Evolutionary conservation across 192 early-diverging fungal species (phyloP), one percentile per base, ranked within the genome.

Genomic region (Backusella parvicylindrica): DNA sequence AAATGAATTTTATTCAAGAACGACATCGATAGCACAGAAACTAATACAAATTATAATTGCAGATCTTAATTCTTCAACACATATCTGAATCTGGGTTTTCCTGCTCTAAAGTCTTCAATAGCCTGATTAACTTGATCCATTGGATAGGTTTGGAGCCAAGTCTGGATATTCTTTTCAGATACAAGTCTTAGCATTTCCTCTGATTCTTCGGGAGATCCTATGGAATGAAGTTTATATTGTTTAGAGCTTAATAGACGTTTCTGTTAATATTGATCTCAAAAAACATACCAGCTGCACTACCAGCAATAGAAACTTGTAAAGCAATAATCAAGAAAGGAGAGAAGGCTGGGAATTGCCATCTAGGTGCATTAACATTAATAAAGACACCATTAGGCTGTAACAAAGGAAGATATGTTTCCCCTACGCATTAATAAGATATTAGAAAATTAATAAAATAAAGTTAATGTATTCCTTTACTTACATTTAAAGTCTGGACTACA

Each of bases 41-140:
- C 7, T 37, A 37, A 37, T 37, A 5, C 36, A 37, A 37, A 37
- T 56, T 21, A n/a, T n/a, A n/a, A n/a, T n/a, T n/a, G n/a, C n/a
- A n/a, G n/a, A n/a, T 56, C 31, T 73, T 87, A 84, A 73, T 86
- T 91, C 66, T 91, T 84, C 64, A 93, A 82, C 28, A 95, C 93
- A 71, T 91, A 77, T 71, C 93, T 85, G 77, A 91, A 95, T 71
- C 85, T 85, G 3, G 87, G 89, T 67, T 88, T 86, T 70, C 90
- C 90, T 26, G 82, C 77, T 71, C 84, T 82, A 64, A 93, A 81
- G 37, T 77, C 84, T 79, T 86, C 78, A 47, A 92, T 73, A n/a
- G 88, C 93, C 56, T 86, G 84, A 70, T 91, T 90, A 71, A 84
- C 80, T 30, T 92, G 77, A 33, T 75, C 84, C 84, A 93, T 90